These are phyloP conservation scores for Amaranthus tricolor DNA, from an alignment of 179 eudicot species.

Conservation along the genomic window DNA sequence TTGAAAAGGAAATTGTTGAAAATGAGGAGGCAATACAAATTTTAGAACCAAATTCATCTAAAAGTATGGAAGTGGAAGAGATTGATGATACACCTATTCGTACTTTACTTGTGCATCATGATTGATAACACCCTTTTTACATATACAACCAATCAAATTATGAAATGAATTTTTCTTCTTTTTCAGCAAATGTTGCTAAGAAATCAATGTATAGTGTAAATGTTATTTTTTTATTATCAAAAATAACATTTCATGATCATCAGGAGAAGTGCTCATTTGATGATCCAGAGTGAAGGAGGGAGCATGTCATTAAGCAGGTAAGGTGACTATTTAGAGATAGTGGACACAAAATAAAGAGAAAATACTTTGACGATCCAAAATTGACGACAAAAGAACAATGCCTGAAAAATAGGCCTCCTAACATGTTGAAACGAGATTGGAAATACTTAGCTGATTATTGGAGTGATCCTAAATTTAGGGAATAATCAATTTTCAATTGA, in stretches of 20 bases:
- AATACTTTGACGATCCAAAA: not conserved
- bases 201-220: too few relatives aligned
- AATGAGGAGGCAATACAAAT: conserved; percentile 13
- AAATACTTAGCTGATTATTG: not conserved
- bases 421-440: not conserved
- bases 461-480: not conserved
- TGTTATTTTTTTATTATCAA: too few relatives aligned
- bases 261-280: conserved; percentile 9
- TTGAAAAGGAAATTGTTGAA: not conserved
- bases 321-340: not conserved
- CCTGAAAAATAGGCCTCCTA: not conserved
- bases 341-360: not conserved
- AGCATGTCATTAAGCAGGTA: not conserved
- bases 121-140: too few relatives aligned
- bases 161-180: too few relatives aligned
- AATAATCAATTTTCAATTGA: not conserved
- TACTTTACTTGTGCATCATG: too few relatives aligned
- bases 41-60: not conserved
- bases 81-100: too few relatives aligned
- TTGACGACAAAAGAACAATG: not conserved
- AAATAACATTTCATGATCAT: too few relatives aligned
- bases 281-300: not conserved
- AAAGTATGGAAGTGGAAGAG: too few relatives aligned
- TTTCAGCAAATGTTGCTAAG: too few relatives aligned
- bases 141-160: too few relatives aligned